Evolutionary conservation across 2,329 filamentous ascomycete species (phyloP), one percentile per base, ranked within the genome.

Genomic region (Pseudogymnoascus sp.): DNA sequence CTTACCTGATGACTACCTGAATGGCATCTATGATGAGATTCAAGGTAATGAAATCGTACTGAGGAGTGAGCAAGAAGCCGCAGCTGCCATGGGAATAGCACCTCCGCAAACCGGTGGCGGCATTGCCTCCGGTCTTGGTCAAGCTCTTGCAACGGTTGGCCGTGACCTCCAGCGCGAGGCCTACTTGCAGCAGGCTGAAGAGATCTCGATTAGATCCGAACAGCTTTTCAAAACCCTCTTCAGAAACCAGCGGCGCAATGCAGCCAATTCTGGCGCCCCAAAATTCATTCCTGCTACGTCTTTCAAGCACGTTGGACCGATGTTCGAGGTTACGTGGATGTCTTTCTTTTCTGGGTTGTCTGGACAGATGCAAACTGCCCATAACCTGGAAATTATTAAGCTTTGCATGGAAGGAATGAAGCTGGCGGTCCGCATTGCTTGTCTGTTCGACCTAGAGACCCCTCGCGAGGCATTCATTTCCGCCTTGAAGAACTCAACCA

Each of bases 261-360:
- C 90, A 1, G 79, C 89, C 43, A 89, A 89, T 68, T 74, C 83
- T 73, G 78, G 86, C 10, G 62, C 59, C n/a, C 31, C 31, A 78
- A 77, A 87, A 79, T 99, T 95, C 75, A 96, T 99, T 62, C 90
- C 91, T 1, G 95, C 95, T 3, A 95, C 91, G 1, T 98, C 93
- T 0, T 93, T 91, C 74, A 93, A 91, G 70, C 95, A 99, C 74
- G 90, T 97, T 60, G 95, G 95, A 0, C 92, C 95, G 0, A 99
- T 99, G 95, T 98, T 99, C 72, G 93, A 96, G 70, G 92, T 96
- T 24, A 96, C 92, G 0, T 99, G 95, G 95, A 99, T 98, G 93
- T 96, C 93, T 8, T 96, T 97, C 75, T 89, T 99, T 71, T 98
- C 93, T 4, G 93, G 93, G 0, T 82, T 99, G 26, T 97, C 93